Evolutionary conservation across 2,329 filamentous ascomycete species (phyloP), one percentile per base, ranked within the genome.

Genomic region (Alternaria novae-zelandiae): DNA sequence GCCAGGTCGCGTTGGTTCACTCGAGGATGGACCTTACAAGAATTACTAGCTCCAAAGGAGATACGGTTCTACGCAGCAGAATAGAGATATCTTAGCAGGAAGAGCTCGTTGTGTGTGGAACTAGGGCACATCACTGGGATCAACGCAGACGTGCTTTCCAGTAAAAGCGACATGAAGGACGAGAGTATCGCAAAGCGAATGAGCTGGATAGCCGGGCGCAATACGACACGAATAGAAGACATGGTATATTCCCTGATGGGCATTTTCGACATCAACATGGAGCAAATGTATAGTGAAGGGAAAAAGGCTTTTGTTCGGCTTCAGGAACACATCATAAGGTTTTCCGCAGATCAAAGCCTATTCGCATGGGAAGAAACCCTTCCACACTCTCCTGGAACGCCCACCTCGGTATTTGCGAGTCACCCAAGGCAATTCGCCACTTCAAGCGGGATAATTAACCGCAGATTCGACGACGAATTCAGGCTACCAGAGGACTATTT

Each of bases 251-350:
- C 20, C 9, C 28, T 57, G 1, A 15, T 57, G 20, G 54, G 54
- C 3, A 57, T 57, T 6, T 57, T 57, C 13, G 54, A 45, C 7
- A 60, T 79, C 13, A 66, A 72, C 36, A 75, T 79, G 68, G 60
- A 70, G 6, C 59, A 71, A 11, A 25, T 74, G 2, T 79, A 79
- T 54, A 75, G 76, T 8, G 77, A 76, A 61, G 72, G 75, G 2
- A 13, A 70, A 1, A 68, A 68, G 10, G 70, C 72, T 8, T 75
- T 74, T 41, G n/a, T 28, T 5, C 54, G 71, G 10, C 56, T 75
- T 2, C 68, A 72, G 59, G 63, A 70, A 49, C 66, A 69, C 23
- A 73, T 75, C 12, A 53, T 71, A 46, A 69, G 54, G 26, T 32
- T 45, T 5, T 45, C 10, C 12, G 61, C 62, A 3, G 69, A 71